These are phyloP conservation scores for Candida anutae DNA, from an alignment of 1,139 yeast species.

Conservation along the genomic window DNA sequence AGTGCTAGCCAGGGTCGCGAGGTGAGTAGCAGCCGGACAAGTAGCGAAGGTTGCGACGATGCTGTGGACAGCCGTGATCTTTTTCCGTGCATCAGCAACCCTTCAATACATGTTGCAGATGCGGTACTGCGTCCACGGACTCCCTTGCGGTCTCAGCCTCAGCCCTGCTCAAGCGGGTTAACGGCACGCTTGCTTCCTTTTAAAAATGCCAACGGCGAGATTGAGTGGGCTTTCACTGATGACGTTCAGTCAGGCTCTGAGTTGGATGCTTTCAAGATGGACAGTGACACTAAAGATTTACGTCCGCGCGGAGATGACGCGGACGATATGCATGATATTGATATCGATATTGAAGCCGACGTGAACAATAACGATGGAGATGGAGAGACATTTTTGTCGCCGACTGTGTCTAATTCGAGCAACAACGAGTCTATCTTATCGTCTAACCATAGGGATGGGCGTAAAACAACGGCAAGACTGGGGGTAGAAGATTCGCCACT, in stretches of 20 bases:
- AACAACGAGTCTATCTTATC: conserved; percentile 26
- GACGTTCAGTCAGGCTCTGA: conserved; percentile 17
- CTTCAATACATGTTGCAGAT: no score
- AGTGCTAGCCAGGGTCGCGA: no score
- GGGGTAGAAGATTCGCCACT: conserved; percentile 13
- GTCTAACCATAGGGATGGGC: conserved; percentile 10
- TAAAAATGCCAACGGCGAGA: conserved; percentile 46
- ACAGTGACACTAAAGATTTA: no score
- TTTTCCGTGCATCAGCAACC: no score
- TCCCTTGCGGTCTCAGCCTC: conserved; percentile 7
- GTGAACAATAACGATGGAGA: conserved; percentile 6
- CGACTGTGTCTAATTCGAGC: conserved; percentile 46
- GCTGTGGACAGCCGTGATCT: neutral
- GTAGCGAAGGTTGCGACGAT: no score
- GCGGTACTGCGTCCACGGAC: no score
- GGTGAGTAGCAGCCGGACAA: no score
- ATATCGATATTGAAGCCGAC: conserved; percentile 1
- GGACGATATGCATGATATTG: neutral
- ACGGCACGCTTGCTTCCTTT: conserved; percentile 43
- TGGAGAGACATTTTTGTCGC: conserved; percentile 16
- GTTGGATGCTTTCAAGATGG: conserved; percentile 22
- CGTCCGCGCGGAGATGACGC: no score
- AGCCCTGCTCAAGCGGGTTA: conserved; percentile 43
- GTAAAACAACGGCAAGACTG: conserved; percentile 4
- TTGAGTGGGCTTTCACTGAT: conserved; percentile 51